Evolutionary conservation across 352 stramenopile species (phyloP), one percentile per base, ranked within the genome.

Genomic region (Discostella stelligera): DNA sequence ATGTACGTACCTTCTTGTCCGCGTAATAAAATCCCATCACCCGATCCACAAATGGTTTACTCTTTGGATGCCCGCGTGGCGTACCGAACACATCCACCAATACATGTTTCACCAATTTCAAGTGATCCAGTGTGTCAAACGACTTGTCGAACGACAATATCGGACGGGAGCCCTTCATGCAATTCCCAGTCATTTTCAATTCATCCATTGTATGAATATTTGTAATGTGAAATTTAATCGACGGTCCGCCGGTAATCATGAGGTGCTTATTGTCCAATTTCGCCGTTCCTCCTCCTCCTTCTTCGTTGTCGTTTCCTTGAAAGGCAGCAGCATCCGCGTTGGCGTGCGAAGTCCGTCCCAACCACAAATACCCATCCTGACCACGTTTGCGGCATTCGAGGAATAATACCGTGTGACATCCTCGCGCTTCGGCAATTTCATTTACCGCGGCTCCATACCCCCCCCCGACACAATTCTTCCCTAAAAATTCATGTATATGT

Each of bases 141-240:
- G 74, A 69, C 18, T 85, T 77, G 89, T 99, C 97, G 83, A 99
- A 99, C 55, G 95, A 97, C 53, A 99, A 88, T 54, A 99, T 86
- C 16, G 97, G 97, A 25, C 97, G 95, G 56, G 96, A 98, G 8
- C 97, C 97, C 39, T 94, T 95, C 69, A 99, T 94, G 66, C 96
- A 98, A 83, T 99, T 99, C 60, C 97, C 97, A 25, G 97, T 99
- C 78, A 99, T 94, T 89, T 98, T 97, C 48, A 99, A 89, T 89
- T 99, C 97, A 82, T 99, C 97, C 96, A 99, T 99, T 25, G 97
- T 99, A 89, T 99, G 97, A 71, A 99, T 95, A 83, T 99, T 99
- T 46, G 98, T 94, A 44, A 99, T 92, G 69, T 98, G 95, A 85
- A 99, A 99, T 79, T 98, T 98, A 68, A 94, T 95, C 37, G 93